These are phyloP conservation scores for Zygoascus ofunaensis DNA, from an alignment of 805 yeast genomes.

Conservation along the genomic window DNA sequence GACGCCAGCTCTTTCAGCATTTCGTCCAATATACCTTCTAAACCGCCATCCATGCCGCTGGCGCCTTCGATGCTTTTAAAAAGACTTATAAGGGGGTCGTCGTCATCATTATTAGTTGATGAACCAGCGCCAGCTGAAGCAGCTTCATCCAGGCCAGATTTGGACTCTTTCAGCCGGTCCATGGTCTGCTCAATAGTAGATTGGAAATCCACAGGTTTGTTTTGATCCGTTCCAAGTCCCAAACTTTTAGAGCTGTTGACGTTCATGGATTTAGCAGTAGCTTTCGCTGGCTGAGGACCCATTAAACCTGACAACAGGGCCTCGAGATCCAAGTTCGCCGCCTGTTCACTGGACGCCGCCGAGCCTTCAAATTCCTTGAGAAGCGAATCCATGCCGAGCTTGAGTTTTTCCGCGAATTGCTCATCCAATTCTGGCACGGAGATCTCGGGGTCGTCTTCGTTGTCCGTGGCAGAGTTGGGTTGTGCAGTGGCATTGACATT, in stretches of 20 bases:
- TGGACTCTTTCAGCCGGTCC: slow-evolving; percentile 68
- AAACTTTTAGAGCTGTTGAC: slow-evolving; percentile 7
- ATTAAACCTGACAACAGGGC: slow-evolving; percentile 16
- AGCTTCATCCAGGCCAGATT: slow-evolving; percentile 57
- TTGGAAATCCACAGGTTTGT: slow-evolving; percentile 47
- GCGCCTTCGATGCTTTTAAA: slow-evolving; percentile 46
- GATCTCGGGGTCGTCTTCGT: slow-evolving; percentile 9
- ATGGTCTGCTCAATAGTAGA: slow-evolving; percentile 72
- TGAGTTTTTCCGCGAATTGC: slow-evolving; percentile 31
- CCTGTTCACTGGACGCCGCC: slow-evolving; percentile 35
- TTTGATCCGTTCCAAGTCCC: slow-evolving; percentile 11
- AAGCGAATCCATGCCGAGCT: slow-evolving; percentile 35
- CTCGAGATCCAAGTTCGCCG: slow-evolving; percentile 41
- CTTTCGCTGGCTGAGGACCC: slow-evolving; percentile 10
- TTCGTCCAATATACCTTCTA: slow-evolving; percentile 58
- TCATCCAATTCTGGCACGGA: slow-evolving; percentile 30
- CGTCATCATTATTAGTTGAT: slow-evolving; percentile 29
- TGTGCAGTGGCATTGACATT: slow-evolving; percentile 1
- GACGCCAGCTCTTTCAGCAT: slow-evolving; percentile 77
- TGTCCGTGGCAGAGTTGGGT: slow-evolving; percentile 12
- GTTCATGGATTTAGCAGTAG: slow-evolving; percentile 3
- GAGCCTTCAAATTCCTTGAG: slow-evolving; percentile 42
- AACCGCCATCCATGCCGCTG: slow-evolving; percentile 32
- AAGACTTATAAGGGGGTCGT: slow-evolving; percentile 52
- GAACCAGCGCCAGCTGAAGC: slow-evolving; percentile 29